Conservation (phyloP, 164 flowering plant genomes). For the grape (Vitis vinifera) region DNA sequence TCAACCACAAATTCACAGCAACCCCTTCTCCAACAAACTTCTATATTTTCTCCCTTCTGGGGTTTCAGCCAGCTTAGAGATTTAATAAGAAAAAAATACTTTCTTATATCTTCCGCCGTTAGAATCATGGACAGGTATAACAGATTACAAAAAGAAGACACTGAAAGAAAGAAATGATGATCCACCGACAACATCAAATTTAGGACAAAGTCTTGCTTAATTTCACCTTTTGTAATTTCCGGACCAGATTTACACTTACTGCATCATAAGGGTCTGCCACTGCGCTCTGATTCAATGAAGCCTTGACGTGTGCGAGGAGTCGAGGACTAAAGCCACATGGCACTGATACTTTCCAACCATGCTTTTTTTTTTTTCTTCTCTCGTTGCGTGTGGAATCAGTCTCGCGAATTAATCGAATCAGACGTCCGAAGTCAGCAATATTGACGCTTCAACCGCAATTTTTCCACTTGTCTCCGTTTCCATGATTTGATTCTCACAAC, state of each 20-base stretch:
- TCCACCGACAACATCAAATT: background rate
- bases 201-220: background rate
- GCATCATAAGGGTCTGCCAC: too few relatives aligned
- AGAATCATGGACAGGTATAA: background rate
- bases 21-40: background rate
- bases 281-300: background rate
- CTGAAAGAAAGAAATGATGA: background rate
- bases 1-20: too few relatives aligned
- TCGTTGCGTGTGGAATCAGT: background rate
- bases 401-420: background rate
- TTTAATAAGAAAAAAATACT: too few relatives aligned
- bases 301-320: background rate
- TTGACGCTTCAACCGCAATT: background rate
- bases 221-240: background rate
- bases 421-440: background rate
- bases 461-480: background rate
- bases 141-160: background rate
- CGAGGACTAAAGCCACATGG: background rate
- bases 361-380: background rate
- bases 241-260: background rate
- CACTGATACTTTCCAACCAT: background rate
- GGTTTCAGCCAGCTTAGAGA: background rate
- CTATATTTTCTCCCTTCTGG: background rate
- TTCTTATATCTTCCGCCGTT: too few relatives aligned
- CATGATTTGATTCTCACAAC: background rate